phyloP scores from a whole-genome alignment of 306 rosid species.

The Alnus rubra region DNA sequence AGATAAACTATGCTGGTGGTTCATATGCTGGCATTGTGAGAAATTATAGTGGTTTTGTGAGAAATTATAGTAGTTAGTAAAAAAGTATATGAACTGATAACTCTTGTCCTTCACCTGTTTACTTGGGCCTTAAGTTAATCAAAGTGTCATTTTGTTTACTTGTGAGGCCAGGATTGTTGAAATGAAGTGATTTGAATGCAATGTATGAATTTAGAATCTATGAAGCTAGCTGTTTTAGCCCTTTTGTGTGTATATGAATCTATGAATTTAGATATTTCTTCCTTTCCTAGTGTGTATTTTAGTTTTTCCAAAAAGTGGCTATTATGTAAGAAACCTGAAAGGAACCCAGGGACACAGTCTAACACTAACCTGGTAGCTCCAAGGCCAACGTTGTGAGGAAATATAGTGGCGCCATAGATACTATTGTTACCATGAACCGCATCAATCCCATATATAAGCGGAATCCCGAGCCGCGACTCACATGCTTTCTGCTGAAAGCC shows the following conservation, averaged over 20 bases:
- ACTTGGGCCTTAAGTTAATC: neutral
- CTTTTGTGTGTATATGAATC: neutral
- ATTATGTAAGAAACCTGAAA: neutral
- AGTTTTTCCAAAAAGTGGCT: neutral
- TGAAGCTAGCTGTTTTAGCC: neutral
- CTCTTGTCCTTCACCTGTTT: neutral
- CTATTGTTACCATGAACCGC: conserved; percentile 76
- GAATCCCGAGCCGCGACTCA: conserved; percentile 66
- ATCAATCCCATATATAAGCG: conserved; percentile 70
- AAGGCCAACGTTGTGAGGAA: conserved; percentile 79
- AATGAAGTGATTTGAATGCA: neutral
- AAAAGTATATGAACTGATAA: neutral
- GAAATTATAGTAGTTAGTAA: neutral
- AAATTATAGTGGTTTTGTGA: neutral
- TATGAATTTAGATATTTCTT: neutral
- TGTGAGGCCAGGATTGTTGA: neutral
- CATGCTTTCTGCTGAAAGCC: conserved; percentile 55
- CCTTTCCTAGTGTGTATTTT: neutral
- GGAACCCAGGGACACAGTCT: neutral
- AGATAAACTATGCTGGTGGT: neutral
- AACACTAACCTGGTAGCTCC: conserved; percentile 69
- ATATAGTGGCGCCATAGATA: conserved; percentile 67
- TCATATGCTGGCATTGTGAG: neutral
- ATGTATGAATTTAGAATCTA: neutral
- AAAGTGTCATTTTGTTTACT: neutral